Conservation (phyloP, 257 asterid species). For the Marsdenia floribunda region DNA sequence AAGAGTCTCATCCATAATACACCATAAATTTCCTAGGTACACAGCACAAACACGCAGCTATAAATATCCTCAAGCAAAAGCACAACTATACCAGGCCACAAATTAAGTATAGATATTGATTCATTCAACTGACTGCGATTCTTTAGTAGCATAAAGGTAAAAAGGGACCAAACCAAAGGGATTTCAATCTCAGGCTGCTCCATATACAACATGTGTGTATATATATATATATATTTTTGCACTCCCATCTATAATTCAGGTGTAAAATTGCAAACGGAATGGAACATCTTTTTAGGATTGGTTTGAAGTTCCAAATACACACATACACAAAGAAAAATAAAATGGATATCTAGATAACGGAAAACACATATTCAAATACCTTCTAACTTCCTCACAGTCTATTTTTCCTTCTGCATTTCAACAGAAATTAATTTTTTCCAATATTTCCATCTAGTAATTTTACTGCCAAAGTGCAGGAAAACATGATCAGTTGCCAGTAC, state of each 20-base stretch:
- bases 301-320: not conserved
- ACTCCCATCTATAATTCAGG: not conserved
- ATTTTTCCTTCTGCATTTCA: not conserved
- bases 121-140: not conserved
- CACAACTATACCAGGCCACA: not conserved
- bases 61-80: not conserved
- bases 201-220: not conserved
- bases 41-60: not conserved
- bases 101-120: not conserved
- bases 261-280: not conserved
- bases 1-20: not conserved
- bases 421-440: not conserved
- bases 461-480: not conserved
- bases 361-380: not conserved
- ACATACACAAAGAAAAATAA: too few relatives aligned
- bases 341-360: not conserved
- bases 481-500: not conserved
- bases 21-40: not conserved
- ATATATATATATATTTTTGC: too few relatives aligned
- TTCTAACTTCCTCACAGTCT: not conserved
- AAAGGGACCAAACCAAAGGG: not conserved
- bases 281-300: not conserved
- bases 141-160: not conserved
- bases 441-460: too few relatives aligned
- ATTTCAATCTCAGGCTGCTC: not conserved